phyloP scores from a whole-genome alignment of 2,329 filamentous ascomycete genomes.

The Alternaria alternata region DNA sequence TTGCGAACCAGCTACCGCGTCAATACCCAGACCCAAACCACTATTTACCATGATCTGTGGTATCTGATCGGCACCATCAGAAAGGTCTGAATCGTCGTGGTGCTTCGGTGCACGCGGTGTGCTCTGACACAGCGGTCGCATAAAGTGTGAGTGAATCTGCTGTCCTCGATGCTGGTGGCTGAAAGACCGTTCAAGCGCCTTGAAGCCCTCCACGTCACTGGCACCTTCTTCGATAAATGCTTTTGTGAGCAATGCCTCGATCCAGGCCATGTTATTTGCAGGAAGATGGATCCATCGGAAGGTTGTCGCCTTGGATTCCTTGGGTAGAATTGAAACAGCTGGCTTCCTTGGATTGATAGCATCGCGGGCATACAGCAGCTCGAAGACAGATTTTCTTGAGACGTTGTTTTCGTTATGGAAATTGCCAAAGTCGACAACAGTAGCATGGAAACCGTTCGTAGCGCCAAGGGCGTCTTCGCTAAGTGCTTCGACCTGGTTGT shows the following conservation, averaged over 20 bases:
- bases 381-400: constrained; percentile 42
- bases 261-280: constrained; percentile 66
- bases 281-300: constrained; percentile 59
- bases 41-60: constrained; percentile 42
- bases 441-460: constrained; percentile 50
- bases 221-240: constrained; percentile 69
- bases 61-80: constrained; percentile 41
- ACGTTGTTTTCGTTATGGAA: constrained; percentile 49
- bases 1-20: constrained; percentile 29
- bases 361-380: constrained; percentile 48
- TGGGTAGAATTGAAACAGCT: constrained; percentile 48
- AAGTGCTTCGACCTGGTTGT: constrained; percentile 49
- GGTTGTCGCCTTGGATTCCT: constrained; percentile 51
- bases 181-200: constrained; percentile 68
- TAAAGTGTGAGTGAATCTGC: constrained; percentile 67
- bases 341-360: constrained; percentile 45
- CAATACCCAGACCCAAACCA: constrained; percentile 37
- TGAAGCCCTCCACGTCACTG: constrained; percentile 70
- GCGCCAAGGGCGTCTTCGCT: constrained; percentile 46
- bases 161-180: constrained; percentile 68
- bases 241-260: constrained; percentile 70
- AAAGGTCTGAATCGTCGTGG: constrained; percentile 46
- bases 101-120: constrained; percentile 48
- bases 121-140: constrained; percentile 66
- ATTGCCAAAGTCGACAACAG: constrained; percentile 51